Evolutionary conservation across 2,329 filamentous ascomycete species (phyloP).

Genomic region (Colletotrichum salicis): DNA sequence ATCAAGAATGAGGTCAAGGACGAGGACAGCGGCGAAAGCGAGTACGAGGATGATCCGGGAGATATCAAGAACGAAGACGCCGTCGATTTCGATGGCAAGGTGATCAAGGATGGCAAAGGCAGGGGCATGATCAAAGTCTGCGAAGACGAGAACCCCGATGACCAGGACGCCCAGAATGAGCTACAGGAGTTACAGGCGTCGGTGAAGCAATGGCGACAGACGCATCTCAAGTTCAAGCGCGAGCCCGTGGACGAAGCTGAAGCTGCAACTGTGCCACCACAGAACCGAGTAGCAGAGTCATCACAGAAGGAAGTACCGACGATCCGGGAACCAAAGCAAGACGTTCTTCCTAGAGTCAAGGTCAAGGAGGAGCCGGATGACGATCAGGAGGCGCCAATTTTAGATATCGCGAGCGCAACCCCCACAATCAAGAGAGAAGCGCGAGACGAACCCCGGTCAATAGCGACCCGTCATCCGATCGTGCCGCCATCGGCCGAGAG

Average conservation of each 20-base stretch:
- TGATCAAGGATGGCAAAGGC: constrained; percentile 73
- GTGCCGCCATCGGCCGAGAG: background rate
- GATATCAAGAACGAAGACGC: constrained; percentile 61
- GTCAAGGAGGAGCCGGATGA: constrained; percentile 18
- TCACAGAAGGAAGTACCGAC: background rate
- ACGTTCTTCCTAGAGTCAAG: background rate
- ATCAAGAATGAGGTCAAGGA: constrained; percentile 43
- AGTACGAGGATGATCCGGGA: constrained; percentile 58
- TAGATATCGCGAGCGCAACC: background rate
- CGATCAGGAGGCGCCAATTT: background rate
- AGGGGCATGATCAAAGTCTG: constrained; percentile 79
- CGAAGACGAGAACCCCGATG: constrained; percentile 70
- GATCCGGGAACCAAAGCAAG: background rate
- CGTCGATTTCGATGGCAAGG: constrained; percentile 72
- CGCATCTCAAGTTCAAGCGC: constrained; percentile 24
- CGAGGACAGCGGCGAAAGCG: constrained; percentile 53
- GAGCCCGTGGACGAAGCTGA: background rate
- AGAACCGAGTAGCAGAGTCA: background rate
- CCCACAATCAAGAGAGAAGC: constrained; percentile 20
- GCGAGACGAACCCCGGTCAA: background rate
- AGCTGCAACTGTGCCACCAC: background rate
- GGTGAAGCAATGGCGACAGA: constrained; percentile 38
- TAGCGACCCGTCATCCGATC: background rate
- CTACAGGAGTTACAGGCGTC: constrained; percentile 71
- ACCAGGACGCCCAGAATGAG: constrained; percentile 69